Conservation (phyloP, 2,329 filamentous ascomycete genomes). For the Penicillium sp. region DNA sequence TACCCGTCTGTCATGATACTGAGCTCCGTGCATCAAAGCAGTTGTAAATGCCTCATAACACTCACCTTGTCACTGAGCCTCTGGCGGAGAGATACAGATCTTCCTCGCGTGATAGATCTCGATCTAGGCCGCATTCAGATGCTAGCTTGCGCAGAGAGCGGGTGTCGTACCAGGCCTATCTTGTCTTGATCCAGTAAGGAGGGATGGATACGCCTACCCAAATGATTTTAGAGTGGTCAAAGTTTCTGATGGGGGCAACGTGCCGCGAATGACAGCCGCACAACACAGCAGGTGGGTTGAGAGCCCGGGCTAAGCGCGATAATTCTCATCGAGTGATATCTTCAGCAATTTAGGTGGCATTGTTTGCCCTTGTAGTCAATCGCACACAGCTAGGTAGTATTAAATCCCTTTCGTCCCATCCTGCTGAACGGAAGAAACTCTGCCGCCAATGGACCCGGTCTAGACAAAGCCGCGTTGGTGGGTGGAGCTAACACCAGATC, state of each 20-base stretch:
- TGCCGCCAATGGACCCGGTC: constrained; percentile 11
- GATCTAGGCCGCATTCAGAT: not conserved
- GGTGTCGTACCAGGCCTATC: not conserved
- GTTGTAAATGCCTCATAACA: not conserved
- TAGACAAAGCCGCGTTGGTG: constrained; percentile 6
- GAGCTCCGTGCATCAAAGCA: not conserved
- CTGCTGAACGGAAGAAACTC: not conserved
- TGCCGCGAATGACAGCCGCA: constrained; percentile 14
- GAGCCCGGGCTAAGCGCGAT: constrained; percentile 16
- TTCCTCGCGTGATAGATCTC: not conserved
- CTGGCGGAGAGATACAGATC: not conserved
- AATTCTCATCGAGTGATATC: not conserved
- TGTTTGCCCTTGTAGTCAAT: not conserved
- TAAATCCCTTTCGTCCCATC: not conserved
- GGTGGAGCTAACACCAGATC: not conserved
- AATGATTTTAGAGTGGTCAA: not conserved
- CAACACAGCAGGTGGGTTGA: constrained; percentile 10
- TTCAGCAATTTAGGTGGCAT: not conserved
- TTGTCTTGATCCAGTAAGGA: not conserved
- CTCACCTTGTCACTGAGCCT: not conserved
- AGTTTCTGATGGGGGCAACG: constrained; percentile 6
- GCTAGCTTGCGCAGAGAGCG: not conserved
- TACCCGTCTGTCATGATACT: not conserved
- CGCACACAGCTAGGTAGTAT: not conserved
- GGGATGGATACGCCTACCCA: not conserved